Base-by-base conservation (phyloP, 2,329 filamentous ascomycete genomes). In the Incumbomyces delicatus region DNA sequence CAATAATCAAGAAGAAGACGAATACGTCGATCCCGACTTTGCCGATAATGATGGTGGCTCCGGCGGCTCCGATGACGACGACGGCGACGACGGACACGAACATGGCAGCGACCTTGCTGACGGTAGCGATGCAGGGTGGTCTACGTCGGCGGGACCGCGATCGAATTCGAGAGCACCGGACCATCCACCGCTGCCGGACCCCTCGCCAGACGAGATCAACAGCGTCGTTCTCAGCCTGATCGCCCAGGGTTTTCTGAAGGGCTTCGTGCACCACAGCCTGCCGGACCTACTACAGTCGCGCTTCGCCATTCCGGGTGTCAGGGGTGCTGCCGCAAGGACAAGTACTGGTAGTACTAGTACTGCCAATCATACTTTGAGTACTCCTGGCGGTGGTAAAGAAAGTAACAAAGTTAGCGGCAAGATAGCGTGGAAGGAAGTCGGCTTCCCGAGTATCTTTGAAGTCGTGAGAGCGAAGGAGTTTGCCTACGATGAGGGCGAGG, bases 261-360 rank as follows among this genome's bases (percentile, higher is more conserved):
- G 89, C 1, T 95, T 89, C 59, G 76, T 95, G 22, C 85, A 85
- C 13, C 87, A 94, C 58, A 76, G 76, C 20, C 80, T 81, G 59
- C 42, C 42, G 3, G 34, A 36, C 14, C 14, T 45, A 12, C n/a
- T 37, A 10, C 32, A 37, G 22, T 76, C 76, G 36, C 81, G 85
- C 41, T 88, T 95, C 59, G 88, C 87, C 11, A 85, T 95, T 36
- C 79, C 84, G 44, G 88, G 89, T 2, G 80, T 85, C 18, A 61
- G 63, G 35, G 42, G 61, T 18, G 62, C 63, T 4, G 69, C 6
- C 65, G 69, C 2, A 48, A 68, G 20, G n/a, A n/a, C n/a, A n/a
- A n/a, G n/a, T n/a, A n/a, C n/a, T n/a, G n/a, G n/a, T n/a, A n/a
- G n/a, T n/a, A n/a, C n/a, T n/a, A n/a, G n/a, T n/a, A n/a, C n/a